These are phyloP conservation scores for Grigorovia yakushimaensis DNA, from an alignment of 805 yeast species.

Conservation along the genomic window DNA sequence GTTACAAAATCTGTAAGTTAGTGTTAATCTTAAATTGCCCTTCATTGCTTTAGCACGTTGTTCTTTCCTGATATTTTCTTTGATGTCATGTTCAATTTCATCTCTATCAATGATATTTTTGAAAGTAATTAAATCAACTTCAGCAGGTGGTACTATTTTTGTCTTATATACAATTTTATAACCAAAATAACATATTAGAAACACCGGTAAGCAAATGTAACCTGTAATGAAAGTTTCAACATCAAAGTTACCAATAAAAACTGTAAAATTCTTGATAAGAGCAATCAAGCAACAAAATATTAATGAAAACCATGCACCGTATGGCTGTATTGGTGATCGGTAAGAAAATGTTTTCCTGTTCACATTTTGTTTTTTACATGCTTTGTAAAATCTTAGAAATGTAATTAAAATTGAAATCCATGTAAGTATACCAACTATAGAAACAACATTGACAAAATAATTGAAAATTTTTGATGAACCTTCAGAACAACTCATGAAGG, in stretches of 20 bases:
- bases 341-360: conserved; percentile 44
- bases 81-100: conserved; percentile 7
- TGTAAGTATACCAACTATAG: conserved; percentile 48
- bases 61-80: not conserved
- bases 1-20: too few relatives aligned
- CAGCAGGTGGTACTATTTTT: conserved; percentile 37
- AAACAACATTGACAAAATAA: conserved; percentile 56
- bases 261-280: conserved; percentile 61
- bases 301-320: conserved; percentile 51
- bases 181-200: conserved; percentile 42
- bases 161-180: conserved; percentile 47
- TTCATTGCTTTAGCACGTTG: not conserved
- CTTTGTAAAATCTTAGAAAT: conserved; percentile 49
- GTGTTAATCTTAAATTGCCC: not conserved
- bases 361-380: conserved; percentile 37
- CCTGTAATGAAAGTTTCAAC: conserved; percentile 65
- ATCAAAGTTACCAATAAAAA: conserved; percentile 49
- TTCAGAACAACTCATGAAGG: conserved; percentile 47
- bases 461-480: conserved; percentile 39
- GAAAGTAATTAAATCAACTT: conserved; percentile 37
- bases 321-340: conserved; percentile 59
- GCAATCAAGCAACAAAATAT: conserved; percentile 42
- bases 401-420: conserved; percentile 48
- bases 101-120: conserved; percentile 20
- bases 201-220: conserved; percentile 57